A percentile compares a stretch with the other conserved stretches of the same genome.
These are phyloP conservation scores for Hypoxylon cercidicola DNA, from an alignment of 495 filamentous ascomycete genomes.

Conservation along the genomic window DNA sequence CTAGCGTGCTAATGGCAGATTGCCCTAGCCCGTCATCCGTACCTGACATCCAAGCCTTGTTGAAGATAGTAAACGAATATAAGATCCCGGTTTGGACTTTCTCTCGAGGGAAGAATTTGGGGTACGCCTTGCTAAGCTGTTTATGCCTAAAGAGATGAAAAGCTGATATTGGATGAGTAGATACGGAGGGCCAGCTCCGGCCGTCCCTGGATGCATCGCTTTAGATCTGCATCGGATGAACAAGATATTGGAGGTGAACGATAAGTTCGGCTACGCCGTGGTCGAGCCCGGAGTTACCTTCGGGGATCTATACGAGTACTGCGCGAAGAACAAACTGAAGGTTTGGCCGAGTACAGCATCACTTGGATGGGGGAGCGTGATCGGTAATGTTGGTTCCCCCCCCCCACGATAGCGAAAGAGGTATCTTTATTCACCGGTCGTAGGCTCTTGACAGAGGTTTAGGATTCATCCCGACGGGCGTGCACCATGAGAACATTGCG, in stretches of 20 bases:
- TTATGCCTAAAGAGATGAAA: not conserved
- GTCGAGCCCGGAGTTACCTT: slow-evolving; percentile 68
- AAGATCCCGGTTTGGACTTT: slow-evolving; percentile 58
- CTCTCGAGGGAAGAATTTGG: slow-evolving; percentile 63
- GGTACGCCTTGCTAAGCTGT: slow-evolving; percentile 29
- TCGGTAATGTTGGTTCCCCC: slow-evolving; percentile 62
- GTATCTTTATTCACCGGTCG: not conserved
- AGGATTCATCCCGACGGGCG: slow-evolving; percentile 59
- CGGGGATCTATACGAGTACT: slow-evolving; percentile 62
- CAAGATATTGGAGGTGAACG: slow-evolving; percentile 65
- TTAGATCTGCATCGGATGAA: slow-evolving; percentile 67
- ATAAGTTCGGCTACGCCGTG: slow-evolving; percentile 62
- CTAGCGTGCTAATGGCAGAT: not conserved
- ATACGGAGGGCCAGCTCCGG: slow-evolving; percentile 67
- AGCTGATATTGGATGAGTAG: slow-evolving; percentile 39
- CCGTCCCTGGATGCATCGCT: slow-evolving; percentile 62
- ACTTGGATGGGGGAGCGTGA: slow-evolving; percentile 66
- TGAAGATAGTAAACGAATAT: slow-evolving; percentile 52
- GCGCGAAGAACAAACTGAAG: slow-evolving; percentile 58
- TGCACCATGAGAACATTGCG: slow-evolving; percentile 59
- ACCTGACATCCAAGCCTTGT: slow-evolving; percentile 50
- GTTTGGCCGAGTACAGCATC: slow-evolving; percentile 66
- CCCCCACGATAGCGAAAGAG: not conserved
- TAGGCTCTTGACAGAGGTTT: slow-evolving; percentile 55
- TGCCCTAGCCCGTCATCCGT: slow-evolving; percentile 44